Evolutionary conservation across 2,329 filamentous ascomycete species (phyloP).

Genomic region (Claviceps fusiformis): DNA sequence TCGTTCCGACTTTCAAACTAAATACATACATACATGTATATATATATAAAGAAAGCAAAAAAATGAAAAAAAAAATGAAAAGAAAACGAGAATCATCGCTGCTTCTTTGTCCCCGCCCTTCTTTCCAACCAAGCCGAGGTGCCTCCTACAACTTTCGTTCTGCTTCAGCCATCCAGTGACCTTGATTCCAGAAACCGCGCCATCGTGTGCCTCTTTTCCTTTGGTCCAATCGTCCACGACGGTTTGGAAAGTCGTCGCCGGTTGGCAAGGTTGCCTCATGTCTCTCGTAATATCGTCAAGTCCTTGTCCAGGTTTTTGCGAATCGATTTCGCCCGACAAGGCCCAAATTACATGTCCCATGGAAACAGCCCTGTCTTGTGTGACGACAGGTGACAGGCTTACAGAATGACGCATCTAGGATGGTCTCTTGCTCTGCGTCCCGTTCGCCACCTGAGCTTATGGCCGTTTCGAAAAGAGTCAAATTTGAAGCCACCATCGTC

Average conservation of each 20-base stretch:
- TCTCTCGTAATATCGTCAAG: not conserved
- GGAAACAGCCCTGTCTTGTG: not conserved
- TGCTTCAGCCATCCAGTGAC: not conserved
- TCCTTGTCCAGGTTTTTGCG: not conserved
- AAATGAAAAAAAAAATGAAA: not conserved
- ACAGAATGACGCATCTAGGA: conserved; percentile 29
- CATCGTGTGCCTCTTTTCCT: not conserved
- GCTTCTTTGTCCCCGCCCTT: not conserved
- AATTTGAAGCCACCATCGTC: conserved; percentile 28
- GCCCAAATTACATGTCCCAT: not conserved
- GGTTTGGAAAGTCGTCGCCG: no score
- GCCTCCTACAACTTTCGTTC: not conserved
- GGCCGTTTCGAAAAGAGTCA: conserved; percentile 18
- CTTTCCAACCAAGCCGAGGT: not conserved
- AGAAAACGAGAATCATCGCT: not conserved
- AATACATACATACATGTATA: no score
- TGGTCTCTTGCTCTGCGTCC: conserved; percentile 19
- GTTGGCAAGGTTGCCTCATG: not conserved
- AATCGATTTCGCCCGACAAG: not conserved
- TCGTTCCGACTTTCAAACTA: not conserved
- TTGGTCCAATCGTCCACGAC: not conserved
- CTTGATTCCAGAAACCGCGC: not conserved
- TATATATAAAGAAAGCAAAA: not conserved
- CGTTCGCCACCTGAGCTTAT: conserved; percentile 17
- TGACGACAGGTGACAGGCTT: not conserved